Percentiles rank a stretch among this genome's conserved stretches.
Conservation (phyloP, 768 basidiomycete genomes). For the Sporobolomyces phaffii region DNA sequence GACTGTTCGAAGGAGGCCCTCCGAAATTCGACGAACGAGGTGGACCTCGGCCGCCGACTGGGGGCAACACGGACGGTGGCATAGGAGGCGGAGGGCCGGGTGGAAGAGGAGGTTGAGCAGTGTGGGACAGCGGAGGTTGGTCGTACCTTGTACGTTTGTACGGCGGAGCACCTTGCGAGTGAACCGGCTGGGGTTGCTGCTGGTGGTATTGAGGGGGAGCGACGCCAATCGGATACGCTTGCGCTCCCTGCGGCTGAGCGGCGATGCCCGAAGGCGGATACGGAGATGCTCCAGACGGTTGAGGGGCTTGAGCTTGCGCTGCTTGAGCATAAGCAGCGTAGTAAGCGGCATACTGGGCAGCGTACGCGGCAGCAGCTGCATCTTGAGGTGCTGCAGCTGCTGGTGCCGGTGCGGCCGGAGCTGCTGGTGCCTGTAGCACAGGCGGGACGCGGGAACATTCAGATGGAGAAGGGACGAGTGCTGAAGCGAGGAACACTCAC, state of each 20-base stretch:
- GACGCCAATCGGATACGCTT: slow-evolving; percentile 56
- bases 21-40: not conserved
- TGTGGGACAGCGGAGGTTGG: slow-evolving; percentile 55
- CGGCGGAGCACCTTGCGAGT: slow-evolving; percentile 51
- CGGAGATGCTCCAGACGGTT: not conserved
- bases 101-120: slow-evolving; percentile 64
- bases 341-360: slow-evolving; percentile 32
- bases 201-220: slow-evolving; percentile 35
- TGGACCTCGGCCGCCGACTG: slow-evolving; percentile 39
- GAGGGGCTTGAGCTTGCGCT: slow-evolving; percentile 5
- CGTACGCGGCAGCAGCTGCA: not conserved
- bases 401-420: slow-evolving; percentile 8
- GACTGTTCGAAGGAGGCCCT: not conserved
- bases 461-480: not conserved
- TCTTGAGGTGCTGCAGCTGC: not conserved
- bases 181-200: slow-evolving; percentile 51
- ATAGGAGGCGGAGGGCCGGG: slow-evolving; percentile 54
- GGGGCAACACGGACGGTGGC: slow-evolving; percentile 41
- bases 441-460: not conserved
- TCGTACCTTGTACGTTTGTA: slow-evolving; percentile 51
- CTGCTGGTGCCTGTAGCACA: not conserved
- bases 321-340: slow-evolving; percentile 33
- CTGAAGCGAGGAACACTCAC: not conserved
- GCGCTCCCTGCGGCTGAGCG: slow-evolving; percentile 36
- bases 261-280: not conserved